These are phyloP conservation scores for Mycosphaerella sp. DNA, from an alignment of 2,329 filamentous ascomycete species.

Conservation along the genomic window DNA sequence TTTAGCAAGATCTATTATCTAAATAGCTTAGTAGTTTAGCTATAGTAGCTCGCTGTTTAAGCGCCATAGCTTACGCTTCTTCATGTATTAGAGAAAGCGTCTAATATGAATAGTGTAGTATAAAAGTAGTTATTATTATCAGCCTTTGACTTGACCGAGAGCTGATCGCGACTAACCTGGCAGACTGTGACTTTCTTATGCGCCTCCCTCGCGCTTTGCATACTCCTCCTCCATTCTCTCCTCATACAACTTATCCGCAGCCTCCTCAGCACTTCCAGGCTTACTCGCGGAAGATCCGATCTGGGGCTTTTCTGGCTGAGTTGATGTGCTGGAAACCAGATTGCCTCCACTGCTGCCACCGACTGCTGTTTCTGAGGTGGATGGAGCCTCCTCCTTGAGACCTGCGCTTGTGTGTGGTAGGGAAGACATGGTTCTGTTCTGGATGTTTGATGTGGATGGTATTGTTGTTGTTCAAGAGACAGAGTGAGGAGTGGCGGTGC, in stretches of 20 bases:
- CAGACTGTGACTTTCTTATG: too few species aligned
- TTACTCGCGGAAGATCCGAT: slow-evolving; percentile 28
- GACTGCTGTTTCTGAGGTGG: slow-evolving; percentile 27
- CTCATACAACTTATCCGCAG: slow-evolving; percentile 36
- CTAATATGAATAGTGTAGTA: too few species aligned
- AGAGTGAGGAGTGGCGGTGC: background rate
- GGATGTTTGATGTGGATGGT: background rate
- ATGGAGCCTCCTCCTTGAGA: slow-evolving; percentile 23
- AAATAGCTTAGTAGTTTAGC: too few species aligned
- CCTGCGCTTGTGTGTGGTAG: slow-evolving; percentile 21
- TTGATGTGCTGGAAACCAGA: slow-evolving; percentile 20
- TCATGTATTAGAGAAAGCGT: too few species aligned
- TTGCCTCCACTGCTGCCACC: slow-evolving; percentile 18
- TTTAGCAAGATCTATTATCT: too few species aligned
- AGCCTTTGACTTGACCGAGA: background rate
- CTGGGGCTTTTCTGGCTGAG: slow-evolving; percentile 18
- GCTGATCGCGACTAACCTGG: background rate
- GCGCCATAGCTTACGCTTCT: too few species aligned
- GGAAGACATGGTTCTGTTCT: slow-evolving; percentile 13
- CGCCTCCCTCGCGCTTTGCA: slow-evolving; percentile 41
- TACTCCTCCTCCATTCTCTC: slow-evolving; percentile 42
- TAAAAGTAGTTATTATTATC: too few species aligned
- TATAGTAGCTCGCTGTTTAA: too few species aligned
- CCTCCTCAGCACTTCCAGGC: slow-evolving; percentile 29
- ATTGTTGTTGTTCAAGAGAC: background rate